Base-by-base conservation (phyloP, 805 yeast species). In the Wickerhamiella parazyma region DNA sequence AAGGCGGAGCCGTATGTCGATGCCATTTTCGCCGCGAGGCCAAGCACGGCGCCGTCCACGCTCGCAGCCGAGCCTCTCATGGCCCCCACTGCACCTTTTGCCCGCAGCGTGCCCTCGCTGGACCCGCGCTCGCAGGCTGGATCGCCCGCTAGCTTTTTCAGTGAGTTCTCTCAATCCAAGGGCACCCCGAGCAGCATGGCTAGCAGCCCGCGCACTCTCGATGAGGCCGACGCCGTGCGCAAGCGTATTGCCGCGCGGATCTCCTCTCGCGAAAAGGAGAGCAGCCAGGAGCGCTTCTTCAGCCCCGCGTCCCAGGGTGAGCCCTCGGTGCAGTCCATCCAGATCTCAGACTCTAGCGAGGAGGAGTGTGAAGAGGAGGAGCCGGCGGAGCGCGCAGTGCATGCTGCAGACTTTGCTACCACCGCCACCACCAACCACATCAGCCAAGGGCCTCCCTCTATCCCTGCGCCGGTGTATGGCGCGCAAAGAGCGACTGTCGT, bases 221-320 rank as follows among this genome's bases (percentile, higher is more conserved):
- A 21, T 18, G 47, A 44, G 17, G 47, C 47, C 8, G 47, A 34
- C 16, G 40, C 34, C 3, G 12, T 22, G 21, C 39, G 47, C 20
- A 39, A 39, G 12, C 39, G 44, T 3, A 44, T 44, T 18, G 31
- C 43, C 5, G 11, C 19, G 26, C 22, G 38, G 18, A 33, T 40
- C 21, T 24, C 38, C 9, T 20, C 36, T 20, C 43, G 43, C 19
- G 43, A 40, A n/a, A 12, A 33, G 16, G 36, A 40, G 10, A 14
- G 22, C 16, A 29, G 18, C n/a, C 31, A 40, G 43, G 38, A 40
- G 22, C 43, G 43, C 11, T 25, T 14, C 37, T 18, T 26, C 16
- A 33, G 33, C 8, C 24, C 42, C 16, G 31, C n/a, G 31, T 11
- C 14, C 16, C 31, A 28, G 16, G 24, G 24, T 21, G 31, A 28